A percentile compares a stretch with the other conserved stretches of the same genome.
phyloP scores from a whole-genome alignment of 2,329 filamentous ascomycete genomes.

The Aspergillus pseudotamarii region DNA sequence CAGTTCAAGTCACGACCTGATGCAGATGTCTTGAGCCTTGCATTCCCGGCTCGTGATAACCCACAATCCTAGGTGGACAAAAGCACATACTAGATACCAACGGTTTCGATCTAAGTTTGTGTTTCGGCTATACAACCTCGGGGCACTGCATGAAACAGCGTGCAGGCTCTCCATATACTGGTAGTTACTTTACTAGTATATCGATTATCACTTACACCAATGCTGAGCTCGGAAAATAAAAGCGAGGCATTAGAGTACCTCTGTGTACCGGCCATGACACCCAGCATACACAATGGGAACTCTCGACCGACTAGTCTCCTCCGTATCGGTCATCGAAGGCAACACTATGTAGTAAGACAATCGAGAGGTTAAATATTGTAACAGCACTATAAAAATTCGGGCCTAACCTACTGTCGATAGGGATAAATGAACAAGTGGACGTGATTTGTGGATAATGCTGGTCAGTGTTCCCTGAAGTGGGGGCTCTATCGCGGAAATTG shows the following conservation, averaged over 20 bases:
- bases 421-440: neutral
- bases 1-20: neutral
- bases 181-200: neutral
- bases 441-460: conserved; percentile 3
- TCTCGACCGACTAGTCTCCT: neutral
- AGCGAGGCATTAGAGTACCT: neutral
- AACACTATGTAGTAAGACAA: neutral
- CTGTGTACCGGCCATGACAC: neutral
- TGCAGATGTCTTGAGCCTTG: neutral
- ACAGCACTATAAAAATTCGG: neutral
- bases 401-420: neutral
- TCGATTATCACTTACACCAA: neutral
- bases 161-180: neutral
- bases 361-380: neutral
- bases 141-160: neutral
- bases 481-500: neutral
- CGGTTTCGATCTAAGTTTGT: neutral
- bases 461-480: neutral
- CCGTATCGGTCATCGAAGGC: neutral
- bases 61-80: neutral
- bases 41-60: neutral
- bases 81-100: neutral
- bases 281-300: neutral
- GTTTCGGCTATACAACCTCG: neutral
- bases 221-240: neutral